phyloP scores from a whole-genome alignment of 192 early-diverging fungal species.

The Polychytrium aggregatum region DNA sequence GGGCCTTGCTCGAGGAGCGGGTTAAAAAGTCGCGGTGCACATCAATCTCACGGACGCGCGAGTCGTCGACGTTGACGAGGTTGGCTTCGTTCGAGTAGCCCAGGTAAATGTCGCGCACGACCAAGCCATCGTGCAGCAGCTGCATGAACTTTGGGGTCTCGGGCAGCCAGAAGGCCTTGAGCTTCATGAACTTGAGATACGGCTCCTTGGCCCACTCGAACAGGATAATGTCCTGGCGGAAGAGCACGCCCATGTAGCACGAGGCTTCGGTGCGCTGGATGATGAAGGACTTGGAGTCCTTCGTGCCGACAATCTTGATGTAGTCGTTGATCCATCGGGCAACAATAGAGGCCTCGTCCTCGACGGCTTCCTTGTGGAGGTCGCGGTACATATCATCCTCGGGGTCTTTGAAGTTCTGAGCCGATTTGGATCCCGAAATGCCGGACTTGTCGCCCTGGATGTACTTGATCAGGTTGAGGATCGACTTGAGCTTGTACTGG shows the following conservation, averaged over 20 bases:
- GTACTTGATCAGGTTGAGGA: slow-evolving; percentile 45
- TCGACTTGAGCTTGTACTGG: slow-evolving; percentile 41
- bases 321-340: slow-evolving; percentile 39
- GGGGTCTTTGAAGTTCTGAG: no score
- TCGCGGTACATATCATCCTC: slow-evolving; percentile 32
- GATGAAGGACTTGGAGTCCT: slow-evolving; percentile 36
- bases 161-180: slow-evolving; percentile 56
- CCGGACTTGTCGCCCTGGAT: slow-evolving; percentile 20
- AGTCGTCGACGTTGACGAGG: slow-evolving; percentile 36
- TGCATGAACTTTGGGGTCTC: slow-evolving; percentile 46
- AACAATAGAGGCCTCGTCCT: slow-evolving; percentile 33
- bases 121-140: slow-evolving; percentile 43
- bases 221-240: slow-evolving; percentile 37
- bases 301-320: slow-evolving; percentile 47
- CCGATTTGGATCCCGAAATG: background rate
- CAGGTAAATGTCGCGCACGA: slow-evolving; percentile 40
- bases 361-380: slow-evolving; percentile 12
- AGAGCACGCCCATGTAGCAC: slow-evolving; percentile 37
- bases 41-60: slow-evolving; percentile 37
- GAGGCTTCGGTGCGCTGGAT: slow-evolving; percentile 43
- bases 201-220: slow-evolving; percentile 58
- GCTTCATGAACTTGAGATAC: slow-evolving; percentile 54
- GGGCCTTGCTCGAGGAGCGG: slow-evolving; percentile 16
- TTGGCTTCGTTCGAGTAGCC: slow-evolving; percentile 44
- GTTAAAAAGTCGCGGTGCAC: slow-evolving; percentile 36